Base-by-base conservation (phyloP, 192 early-diverging fungal species). In the Entomortierella lignicola region DNA sequence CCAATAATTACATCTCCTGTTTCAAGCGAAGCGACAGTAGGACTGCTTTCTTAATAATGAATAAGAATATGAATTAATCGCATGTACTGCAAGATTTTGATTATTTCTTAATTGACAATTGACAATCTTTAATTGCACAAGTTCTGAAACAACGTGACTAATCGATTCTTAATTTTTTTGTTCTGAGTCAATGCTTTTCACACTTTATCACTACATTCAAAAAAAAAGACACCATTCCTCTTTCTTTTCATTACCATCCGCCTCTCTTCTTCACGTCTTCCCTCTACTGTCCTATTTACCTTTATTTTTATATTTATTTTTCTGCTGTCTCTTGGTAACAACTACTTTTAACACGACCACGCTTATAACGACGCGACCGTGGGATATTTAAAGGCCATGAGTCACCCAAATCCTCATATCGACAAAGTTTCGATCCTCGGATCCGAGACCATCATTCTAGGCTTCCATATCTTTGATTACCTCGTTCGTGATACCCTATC, bases 371-470 rank as follows among this genome's bases (percentile, higher is more conserved):
- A 26, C 60, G 39, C 25, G 39, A 23, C 27, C 32, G 56, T 42
- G 43, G 4, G 29, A 56, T 13, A 43, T 15, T 29, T 20, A 48
- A 23, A 30, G 41, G 50, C 52, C 47, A 77, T 77, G 74, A 77
- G 74, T 62, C 67, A 80, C 56, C 82, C 77, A 8, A 80, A 77
- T 32, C 77, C 82, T 8, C 87, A 89, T 79, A 87, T 94, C 52
- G 82, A 85, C 81, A 87, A 85, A 62, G 91, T 98, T 58, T 87
- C 93, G 30, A 92, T 99, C 63, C 91, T 99, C n/a, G 93, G 94
- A 13, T 59, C 83, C 60, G 95, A 99, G 70, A 89, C 92, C 64
- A 96, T 97, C 69, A 84, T 95, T 56, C 88, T 94, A 42, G 98
- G 98, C 12, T 92, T 91, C 80, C 90, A 91, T 74, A 83, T 98